Percentiles rank a stretch among this genome's conserved stretches.
phyloP scores from a whole-genome alignment of 228 moss, liverwort and hornwort genomes.

The Sphagnum magellanicum region DNA sequence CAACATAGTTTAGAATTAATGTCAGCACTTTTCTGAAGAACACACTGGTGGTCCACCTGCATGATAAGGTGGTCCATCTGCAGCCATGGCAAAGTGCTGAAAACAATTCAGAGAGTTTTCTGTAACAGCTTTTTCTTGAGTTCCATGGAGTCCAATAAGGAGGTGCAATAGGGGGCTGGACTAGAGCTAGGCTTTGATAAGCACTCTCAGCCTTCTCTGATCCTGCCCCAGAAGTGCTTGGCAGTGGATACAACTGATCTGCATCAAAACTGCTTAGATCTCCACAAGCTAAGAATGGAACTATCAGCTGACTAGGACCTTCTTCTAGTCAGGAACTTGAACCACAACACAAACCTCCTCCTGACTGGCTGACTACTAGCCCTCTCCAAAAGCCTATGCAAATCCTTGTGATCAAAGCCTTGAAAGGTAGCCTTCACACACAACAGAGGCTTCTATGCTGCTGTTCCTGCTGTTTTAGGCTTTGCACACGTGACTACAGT shows the following conservation, averaged over 20 bases:
- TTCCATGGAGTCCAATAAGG: conserved; percentile 82
- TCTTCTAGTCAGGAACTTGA: conserved; percentile 77
- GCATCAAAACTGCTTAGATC: conserved; percentile 92
- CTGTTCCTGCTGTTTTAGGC: conserved; percentile 93
- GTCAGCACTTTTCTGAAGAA: too few species aligned
- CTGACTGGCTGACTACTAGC: conserved; percentile 44
- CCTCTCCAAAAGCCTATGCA: conserved; percentile 74
- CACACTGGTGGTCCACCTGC: too few species aligned
- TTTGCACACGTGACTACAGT: conserved; percentile 79
- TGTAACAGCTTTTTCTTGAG: conserved; percentile 45
- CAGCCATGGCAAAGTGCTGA: background rate
- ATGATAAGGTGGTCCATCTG: background rate
- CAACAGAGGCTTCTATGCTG: conserved; percentile 97
- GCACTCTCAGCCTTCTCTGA: conserved; percentile 3
- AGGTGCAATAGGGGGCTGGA: conserved; percentile 94
- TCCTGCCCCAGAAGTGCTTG: conserved; percentile 7
- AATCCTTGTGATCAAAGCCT: conserved; percentile 63
- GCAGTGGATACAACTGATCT: conserved; percentile 81
- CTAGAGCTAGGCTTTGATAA: conserved; percentile 57
- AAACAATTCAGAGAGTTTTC: conserved; percentile 21
- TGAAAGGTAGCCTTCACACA: conserved; percentile 80
- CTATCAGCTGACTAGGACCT: conserved; percentile 75
- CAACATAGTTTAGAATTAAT: too few species aligned
- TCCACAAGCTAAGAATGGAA: conserved; percentile 95
- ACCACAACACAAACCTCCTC: conserved; percentile 49